phyloP scores from a whole-genome alignment of 345 rosid genomes.

The Firmiana major region DNA sequence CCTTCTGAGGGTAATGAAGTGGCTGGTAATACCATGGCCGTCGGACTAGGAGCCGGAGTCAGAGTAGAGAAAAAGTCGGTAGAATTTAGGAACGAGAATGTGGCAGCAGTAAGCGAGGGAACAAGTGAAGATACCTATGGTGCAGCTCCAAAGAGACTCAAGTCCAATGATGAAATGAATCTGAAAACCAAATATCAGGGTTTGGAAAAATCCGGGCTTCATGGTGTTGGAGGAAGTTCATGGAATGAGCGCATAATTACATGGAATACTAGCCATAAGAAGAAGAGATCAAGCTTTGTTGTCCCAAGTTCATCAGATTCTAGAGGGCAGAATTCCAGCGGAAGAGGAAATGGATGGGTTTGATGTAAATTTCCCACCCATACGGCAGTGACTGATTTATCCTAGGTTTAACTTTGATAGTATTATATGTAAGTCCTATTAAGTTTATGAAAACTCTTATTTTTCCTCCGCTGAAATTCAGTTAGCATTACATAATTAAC shows the following conservation, averaged over 20 bases:
- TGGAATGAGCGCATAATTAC: conserved; percentile 47
- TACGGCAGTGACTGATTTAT: neutral
- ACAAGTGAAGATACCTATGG: conserved; percentile 60
- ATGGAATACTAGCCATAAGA: conserved; percentile 69
- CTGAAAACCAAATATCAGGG: neutral
- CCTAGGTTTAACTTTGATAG: neutral
- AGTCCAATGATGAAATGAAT: conserved; percentile 19
- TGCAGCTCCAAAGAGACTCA: conserved; percentile 35
- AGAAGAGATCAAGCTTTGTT: conserved; percentile 77
- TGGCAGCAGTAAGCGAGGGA: conserved; percentile 53
- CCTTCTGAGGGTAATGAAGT: conserved; percentile 34
- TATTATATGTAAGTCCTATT: neutral
- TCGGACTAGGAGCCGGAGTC: neutral
- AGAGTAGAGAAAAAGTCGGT: conserved; percentile 27
- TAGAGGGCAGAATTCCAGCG: conserved; percentile 61
- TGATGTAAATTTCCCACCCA: neutral
- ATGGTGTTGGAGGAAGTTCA: conserved; percentile 27
- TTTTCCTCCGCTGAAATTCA: neutral
- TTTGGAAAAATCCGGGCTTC: conserved; percentile 28
- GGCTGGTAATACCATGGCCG: conserved; percentile 27
- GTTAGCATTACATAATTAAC: no score
- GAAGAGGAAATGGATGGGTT: conserved; percentile 50
- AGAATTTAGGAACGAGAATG: conserved; percentile 31
- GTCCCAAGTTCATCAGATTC: conserved; percentile 65
- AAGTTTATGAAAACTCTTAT: neutral